A percentile compares a stretch with the other conserved stretches of the same genome.
These are phyloP conservation scores for Plasmodium fragile DNA, from an alignment of 169 alveolate genomes.

Conservation along the genomic window DNA sequence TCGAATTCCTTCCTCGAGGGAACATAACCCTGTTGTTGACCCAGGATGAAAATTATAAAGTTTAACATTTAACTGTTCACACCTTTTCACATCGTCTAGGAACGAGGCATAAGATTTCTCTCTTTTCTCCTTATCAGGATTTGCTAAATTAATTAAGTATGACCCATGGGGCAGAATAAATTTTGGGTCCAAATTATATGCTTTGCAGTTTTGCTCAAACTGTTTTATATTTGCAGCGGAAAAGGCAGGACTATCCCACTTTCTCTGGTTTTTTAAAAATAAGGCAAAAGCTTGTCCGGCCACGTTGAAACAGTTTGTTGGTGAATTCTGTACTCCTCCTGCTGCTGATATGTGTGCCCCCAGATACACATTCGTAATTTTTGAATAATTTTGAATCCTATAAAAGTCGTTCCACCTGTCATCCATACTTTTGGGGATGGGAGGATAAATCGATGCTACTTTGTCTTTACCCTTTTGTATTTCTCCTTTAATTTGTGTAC, in stretches of 20 bases:
- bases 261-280: conserved; percentile 91
- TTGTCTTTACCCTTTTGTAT: not conserved
- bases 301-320: conserved; percentile 85
- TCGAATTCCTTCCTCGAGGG: conserved; percentile 84
- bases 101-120: conserved; percentile 87
- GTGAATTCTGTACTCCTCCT: conserved; percentile 91
- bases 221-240: conserved; percentile 79
- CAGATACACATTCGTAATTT: conserved; percentile 81
- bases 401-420: conserved; percentile 66
- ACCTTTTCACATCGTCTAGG: conserved; percentile 90
- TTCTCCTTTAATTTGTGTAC: conserved; percentile 12
- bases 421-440: conserved; percentile 45
- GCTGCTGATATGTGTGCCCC: conserved; percentile 94
- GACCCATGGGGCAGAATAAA: conserved; percentile 92
- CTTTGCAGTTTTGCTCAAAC: conserved; percentile 81
- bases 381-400: conserved; percentile 50
- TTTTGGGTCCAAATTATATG: conserved; percentile 78
- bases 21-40: conserved; percentile 88
- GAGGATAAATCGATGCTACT: not conserved
- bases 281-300: conserved; percentile 91
- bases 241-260: conserved; percentile 91
- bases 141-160: conserved; percentile 91
- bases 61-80: conserved; percentile 89
- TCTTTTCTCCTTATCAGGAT: conserved; percentile 91
- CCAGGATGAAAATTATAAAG: conserved; percentile 93